Evolutionary conservation across 495 filamentous ascomycete genomes (phyloP), one percentile per base, ranked within the genome.

Genomic region (Chaetomidium leptoderma): DNA sequence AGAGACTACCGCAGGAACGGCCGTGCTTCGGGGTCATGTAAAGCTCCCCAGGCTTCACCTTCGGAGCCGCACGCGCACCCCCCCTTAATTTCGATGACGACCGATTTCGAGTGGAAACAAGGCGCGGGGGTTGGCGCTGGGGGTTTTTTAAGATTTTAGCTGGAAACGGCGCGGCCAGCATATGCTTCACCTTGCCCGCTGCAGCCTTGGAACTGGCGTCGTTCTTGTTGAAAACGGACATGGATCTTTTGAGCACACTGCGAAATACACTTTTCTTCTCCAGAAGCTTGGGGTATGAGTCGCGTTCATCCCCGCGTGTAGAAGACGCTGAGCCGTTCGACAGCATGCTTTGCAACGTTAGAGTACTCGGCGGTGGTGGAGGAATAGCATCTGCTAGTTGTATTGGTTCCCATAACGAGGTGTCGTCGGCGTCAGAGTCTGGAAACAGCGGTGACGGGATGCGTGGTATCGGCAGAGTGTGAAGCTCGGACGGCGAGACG

Each of bases 1-100:
- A 80, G 58, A 75, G 77, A 4, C 77, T 79, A 6, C 77, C 54
- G 27, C 72, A 65, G 5, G 78, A 78, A 19, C 74, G 60, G 58
- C 68, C 56, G 29, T 66, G 58, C 32, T 35, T 52, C 35, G 33
- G 59, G 19, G 46, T 30, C n/a, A 19, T 63, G 4, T 8, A 3
- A 2, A 6, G 16, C 8, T n/a, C 37, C 3, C 29, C 49, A 29
- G 53, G 24, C 9, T n/a, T 39, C 17, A 52, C 59, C 48, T 47
- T 26, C 11, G 11, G 10, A 23, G 35, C n/a, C n/a, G n/a, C n/a
- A n/a, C n/a, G n/a, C n/a, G n/a, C n/a, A n/a, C n/a, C n/a, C n/a
- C n/a, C n/a, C n/a, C n/a, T n/a, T n/a, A n/a, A n/a, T n/a, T n/a
- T n/a, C n/a, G n/a, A n/a, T n/a, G n/a, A n/a, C n/a, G n/a, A 35